Conservation (phyloP, 306 rosid species). For the Dalbergia cultrata region DNA sequence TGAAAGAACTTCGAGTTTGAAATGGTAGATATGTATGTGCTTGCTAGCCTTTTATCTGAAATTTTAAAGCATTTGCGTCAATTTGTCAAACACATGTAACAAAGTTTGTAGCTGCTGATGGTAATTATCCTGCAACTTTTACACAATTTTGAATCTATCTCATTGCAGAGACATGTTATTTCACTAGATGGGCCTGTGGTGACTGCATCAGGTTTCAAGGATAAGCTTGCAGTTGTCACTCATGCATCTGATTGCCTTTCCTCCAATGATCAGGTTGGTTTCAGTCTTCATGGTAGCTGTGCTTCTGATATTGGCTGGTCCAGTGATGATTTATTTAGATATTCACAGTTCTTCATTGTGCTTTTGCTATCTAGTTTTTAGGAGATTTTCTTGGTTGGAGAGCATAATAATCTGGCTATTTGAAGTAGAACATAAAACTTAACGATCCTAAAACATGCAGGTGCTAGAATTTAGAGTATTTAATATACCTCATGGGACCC, state of each 20-base stretch:
- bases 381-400: constrained; percentile 11
- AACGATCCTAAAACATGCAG: constrained; percentile 53
- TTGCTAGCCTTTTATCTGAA: neutral
- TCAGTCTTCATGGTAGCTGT: constrained; percentile 21
- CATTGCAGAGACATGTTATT: constrained; percentile 76
- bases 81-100: constrained; percentile 2
- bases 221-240: constrained; percentile 85
- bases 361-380: constrained; percentile 12
- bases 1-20: constrained; percentile 13
- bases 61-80: neutral
- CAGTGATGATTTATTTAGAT: constrained; percentile 9
- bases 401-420: constrained; percentile 34
- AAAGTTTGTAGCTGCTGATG: neutral
- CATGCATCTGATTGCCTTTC: constrained; percentile 78
- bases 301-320: constrained; percentile 23
- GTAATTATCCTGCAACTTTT: constrained; percentile 18
- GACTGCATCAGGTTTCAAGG: constrained; percentile 91
- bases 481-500: constrained; percentile 64
- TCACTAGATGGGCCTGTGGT: constrained; percentile 91
- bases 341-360: neutral
- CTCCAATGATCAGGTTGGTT: constrained; percentile 81
- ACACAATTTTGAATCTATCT: constrained; percentile 46
- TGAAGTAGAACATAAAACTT: neutral
- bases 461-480: constrained; percentile 76
- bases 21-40: constrained; percentile 27